Base-by-base conservation (phyloP, 495 filamentous ascomycete genomes). In the Bombardia bombarda region DNA sequence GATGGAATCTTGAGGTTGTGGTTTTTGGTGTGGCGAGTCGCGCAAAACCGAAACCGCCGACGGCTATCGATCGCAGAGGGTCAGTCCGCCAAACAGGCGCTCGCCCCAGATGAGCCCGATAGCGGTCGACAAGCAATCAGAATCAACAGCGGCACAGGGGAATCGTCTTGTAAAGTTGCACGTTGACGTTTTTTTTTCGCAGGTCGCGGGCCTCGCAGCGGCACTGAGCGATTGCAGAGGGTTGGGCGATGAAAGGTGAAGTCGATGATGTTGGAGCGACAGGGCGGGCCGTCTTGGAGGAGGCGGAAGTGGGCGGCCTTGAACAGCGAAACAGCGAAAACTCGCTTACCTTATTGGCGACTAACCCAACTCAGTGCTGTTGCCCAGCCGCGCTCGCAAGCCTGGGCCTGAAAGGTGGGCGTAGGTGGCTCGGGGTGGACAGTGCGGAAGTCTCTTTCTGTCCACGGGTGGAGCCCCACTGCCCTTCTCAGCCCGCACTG, bases 211-310 rank as follows among this genome's bases (percentile, higher is more conserved):
- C 47, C 50, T 61, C 35, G 52, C 50, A 18, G 38, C 22, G 52
- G 50, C 52, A 44, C 50, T 52, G 45, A 43, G 49, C 55, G 55
- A 61, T 61, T 45, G 45, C 42, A 46, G 35, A 35, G 40, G 35
- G 46, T 45, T 45, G 19, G 40, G 46, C 24, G 39, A 32, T 21
- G 39, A 32, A 28, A 32, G 47, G 44, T 46, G 51, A 41, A 47
- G 51, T 56, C 46, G 43, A 52, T 55, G 54, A 52, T 52, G 49
- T 46, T 46, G 44, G 42, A 41, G 50, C 46, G 51, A 47, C 25
- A 20, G 23, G 10, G 41, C 32, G 30, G 40, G 28, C 35, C 19
- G 46, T 33, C 22, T 25, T 44, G 42, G 22, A 44, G 40, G 42
- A 46, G 43, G 42, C 39, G 43, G 18, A 43, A 33, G 32, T 33